These are phyloP conservation scores for Tetrastigma voinierianum DNA, from an alignment of 164 flowering plant species.

Conservation along the genomic window DNA sequence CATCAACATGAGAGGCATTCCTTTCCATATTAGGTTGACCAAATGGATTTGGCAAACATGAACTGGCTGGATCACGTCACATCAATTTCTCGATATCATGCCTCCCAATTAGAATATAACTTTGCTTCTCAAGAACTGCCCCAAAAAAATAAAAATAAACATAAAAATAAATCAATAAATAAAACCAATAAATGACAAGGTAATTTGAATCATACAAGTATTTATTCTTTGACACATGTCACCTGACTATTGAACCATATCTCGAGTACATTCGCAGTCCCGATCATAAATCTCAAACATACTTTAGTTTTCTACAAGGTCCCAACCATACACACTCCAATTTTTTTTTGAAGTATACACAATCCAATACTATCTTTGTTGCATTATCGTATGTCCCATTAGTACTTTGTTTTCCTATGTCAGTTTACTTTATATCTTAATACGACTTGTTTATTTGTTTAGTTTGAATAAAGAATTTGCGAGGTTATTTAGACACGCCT, in stretches of 20 bases:
- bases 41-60: slow-evolving; percentile 58
- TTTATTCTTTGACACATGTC: neutral
- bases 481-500: too few relatives aligned
- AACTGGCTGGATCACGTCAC: slow-evolving; percentile 85
- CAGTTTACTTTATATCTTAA: too few relatives aligned
- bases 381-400: too few relatives aligned
- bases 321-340: neutral
- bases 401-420: too few relatives aligned
- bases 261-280: too few relatives aligned
- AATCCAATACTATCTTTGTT: too few relatives aligned
- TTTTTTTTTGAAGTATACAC: too few relatives aligned
- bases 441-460: too few relatives aligned
- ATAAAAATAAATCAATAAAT: too few relatives aligned
- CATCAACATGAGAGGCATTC: slow-evolving; percentile 52
- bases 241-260: neutral
- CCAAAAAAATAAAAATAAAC: slow-evolving; percentile 34
- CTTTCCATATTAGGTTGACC: slow-evolving; percentile 40
- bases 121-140: slow-evolving; percentile 99
- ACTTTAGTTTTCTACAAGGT: neutral
- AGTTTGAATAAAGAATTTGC: too few relatives aligned
- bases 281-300: neutral
- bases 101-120: slow-evolving; percentile 98
- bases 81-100: slow-evolving; percentile 90
- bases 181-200: neutral
- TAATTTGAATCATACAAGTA: neutral